Evolutionary conservation across 2,329 filamentous ascomycete species (phyloP).

Genomic region (Hysterium pulicare): DNA sequence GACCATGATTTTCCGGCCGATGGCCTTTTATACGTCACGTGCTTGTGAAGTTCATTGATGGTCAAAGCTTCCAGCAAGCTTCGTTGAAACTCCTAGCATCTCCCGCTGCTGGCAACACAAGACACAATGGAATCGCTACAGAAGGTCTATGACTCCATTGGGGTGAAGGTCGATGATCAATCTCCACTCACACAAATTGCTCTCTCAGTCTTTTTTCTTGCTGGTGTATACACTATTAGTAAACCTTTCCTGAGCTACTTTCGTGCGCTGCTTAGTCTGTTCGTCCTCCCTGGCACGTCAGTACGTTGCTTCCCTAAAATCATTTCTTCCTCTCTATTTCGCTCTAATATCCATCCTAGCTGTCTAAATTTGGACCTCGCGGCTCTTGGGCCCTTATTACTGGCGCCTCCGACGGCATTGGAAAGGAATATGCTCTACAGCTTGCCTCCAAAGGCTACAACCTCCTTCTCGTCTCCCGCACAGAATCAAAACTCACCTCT

Average conservation of each 20-base stretch:
- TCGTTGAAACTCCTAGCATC: background rate
- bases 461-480: conserved; percentile 89
- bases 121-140: background rate
- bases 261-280: conserved; percentile 47
- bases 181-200: conserved; percentile 26
- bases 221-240: conserved; percentile 28
- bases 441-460: conserved; percentile 92
- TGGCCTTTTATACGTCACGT: too few relatives aligned
- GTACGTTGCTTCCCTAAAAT: conserved; percentile 2
- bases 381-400: conserved; percentile 94
- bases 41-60: too few relatives aligned
- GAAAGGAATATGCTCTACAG: conserved; percentile 92
- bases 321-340: too few relatives aligned
- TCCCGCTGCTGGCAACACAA: background rate
- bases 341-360: conserved; percentile 49
- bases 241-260: conserved; percentile 45
- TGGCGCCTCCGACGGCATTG: conserved; percentile 91
- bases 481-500: conserved; percentile 80
- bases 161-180: conserved; percentile 30
- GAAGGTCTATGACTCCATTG: conserved; percentile 16
- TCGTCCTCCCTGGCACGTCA: conserved; percentile 44
- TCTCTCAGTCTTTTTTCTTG: conserved; percentile 26
- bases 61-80: background rate
- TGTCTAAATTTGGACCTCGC: conserved; percentile 84
- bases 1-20: background rate